phyloP scores from a whole-genome alignment of 345 rosid genomes.

The Firmiana major region DNA sequence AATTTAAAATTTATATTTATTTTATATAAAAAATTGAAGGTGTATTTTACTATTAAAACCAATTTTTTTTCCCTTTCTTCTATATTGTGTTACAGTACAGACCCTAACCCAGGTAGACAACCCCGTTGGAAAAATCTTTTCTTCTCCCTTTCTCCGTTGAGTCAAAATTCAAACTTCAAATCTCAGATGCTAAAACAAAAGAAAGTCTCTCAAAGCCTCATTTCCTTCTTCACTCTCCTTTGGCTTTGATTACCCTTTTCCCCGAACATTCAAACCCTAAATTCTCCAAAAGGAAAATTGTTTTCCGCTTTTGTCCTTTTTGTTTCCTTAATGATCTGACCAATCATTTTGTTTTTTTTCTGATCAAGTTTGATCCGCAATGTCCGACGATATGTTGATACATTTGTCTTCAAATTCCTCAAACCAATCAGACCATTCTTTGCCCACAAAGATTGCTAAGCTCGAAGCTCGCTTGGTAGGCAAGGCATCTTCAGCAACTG shows the following conservation, averaged over 20 bases:
- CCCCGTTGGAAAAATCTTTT: not conserved
- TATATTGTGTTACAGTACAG: no score
- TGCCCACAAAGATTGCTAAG: slow-evolving; percentile 94
- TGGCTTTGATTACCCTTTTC: not conserved
- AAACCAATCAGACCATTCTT: slow-evolving; percentile 89
- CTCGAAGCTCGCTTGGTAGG: slow-evolving; percentile 99
- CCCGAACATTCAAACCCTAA: not conserved
- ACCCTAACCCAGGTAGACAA: not conserved
- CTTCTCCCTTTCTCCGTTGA: not conserved
- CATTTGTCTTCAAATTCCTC: slow-evolving; percentile 97
- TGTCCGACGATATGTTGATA: slow-evolving; percentile 89
- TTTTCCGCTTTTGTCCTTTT: not conserved
- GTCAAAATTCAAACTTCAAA: not conserved
- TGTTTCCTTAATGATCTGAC: slow-evolving; percentile 12
- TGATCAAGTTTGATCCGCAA: slow-evolving; percentile 20
- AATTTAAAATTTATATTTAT: no score
- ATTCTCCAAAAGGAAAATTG: not conserved
- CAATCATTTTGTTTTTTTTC: not conserved
- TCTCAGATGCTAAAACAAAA: not conserved
- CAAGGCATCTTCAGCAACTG: slow-evolving; percentile 45
- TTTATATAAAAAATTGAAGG: no score
- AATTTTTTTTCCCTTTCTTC: no score
- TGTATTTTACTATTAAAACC: no score
- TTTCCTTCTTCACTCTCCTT: not conserved
- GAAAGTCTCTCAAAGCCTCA: not conserved